Base-by-base conservation (phyloP, 2,329 filamentous ascomycete species). In the Lasiodiplodia hormozganensis region DNA sequence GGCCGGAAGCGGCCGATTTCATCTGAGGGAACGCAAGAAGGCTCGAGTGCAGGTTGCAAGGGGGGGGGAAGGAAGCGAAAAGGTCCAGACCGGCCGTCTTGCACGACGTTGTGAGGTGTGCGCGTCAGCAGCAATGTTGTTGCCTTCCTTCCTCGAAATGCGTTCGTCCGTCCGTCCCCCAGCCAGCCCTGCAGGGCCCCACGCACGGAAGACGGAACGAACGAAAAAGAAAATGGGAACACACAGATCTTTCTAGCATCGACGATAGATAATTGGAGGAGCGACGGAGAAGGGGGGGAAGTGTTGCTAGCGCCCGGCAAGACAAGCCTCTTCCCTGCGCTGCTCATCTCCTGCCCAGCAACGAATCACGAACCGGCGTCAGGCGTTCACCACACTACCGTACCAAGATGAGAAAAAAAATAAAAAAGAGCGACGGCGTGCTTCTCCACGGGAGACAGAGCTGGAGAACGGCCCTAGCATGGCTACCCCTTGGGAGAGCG, bases 271-370 rank as follows among this genome's bases (percentile, higher is more conserved):
- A 47, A 47, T 47, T 47, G 54, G 10, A 38, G 36, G 54, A 28
- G 28, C 28, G 28, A 28, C 28, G 28, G n/a, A 58, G 28, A 40
- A n/a, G 54, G n/a, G 34, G 31, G n/a, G 16, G 18, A 3, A 11
- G 21, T 21, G 54, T 18, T 8, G 16, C 40, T 47, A 21, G 43
- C 43, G 40, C 31, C 12, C 11, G 21, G 28, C 6, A 36, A n/a
- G 25, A 23, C 18, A 49, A 16, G 23, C 21, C 36, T 36, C 18
- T 62, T 49, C 58, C 58, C 40, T 62, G 58, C 58, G 23, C 40
- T 28, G 58, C 58, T 62, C 58, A 62, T 62, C 58, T 62, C 25
- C 58, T 40, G 40, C 58, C n/a, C 28, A 28, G 25, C 40, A 51
- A 51, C 58, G 43, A 47, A 47, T 47, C 43, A 47, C 43, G 43